A percentile compares a stretch with the other conserved stretches of the same genome.
Conservation (phyloP, 2,329 filamentous ascomycete species). For the Aspergillus oerlinghausenensis region DNA sequence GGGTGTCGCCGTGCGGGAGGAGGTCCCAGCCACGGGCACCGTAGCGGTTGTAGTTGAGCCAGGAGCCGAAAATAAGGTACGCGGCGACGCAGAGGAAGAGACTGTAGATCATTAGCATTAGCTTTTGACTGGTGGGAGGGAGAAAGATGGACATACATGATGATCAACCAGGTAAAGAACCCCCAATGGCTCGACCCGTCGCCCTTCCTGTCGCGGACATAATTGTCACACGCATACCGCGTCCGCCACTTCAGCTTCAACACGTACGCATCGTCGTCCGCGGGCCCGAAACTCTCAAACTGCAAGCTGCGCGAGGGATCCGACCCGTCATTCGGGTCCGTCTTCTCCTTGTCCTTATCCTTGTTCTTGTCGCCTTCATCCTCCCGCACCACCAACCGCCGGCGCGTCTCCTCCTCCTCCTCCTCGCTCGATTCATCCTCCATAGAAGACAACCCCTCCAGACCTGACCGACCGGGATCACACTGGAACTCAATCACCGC, state of each 20-base stretch:
- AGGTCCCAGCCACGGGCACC: constrained; percentile 93
- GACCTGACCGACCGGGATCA: constrained; percentile 65
- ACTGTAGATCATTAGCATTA: constrained; percentile 45
- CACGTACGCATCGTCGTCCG: constrained; percentile 56
- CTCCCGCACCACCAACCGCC: constrained; percentile 17
- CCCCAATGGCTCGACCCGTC: constrained; percentile 65
- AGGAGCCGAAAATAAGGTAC: constrained; percentile 96
- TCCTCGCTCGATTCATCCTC: constrained; percentile 16
- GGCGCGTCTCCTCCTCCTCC: constrained; percentile 17
- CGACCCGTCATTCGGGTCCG: constrained; percentile 15
- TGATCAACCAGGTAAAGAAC: constrained; percentile 95
- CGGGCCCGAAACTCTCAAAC: constrained; percentile 67
- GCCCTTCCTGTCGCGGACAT: constrained; percentile 43
- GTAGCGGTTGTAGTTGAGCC: constrained; percentile 98
- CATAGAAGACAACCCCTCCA: constrained; percentile 50
- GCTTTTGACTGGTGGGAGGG: not conserved
- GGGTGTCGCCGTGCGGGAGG: constrained; percentile 84
- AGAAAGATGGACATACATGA: constrained; percentile 60
- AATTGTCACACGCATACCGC: constrained; percentile 74
- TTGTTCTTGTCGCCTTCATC: constrained; percentile 14
- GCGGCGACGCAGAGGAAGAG: constrained; percentile 78
- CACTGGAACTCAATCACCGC: constrained; percentile 85
- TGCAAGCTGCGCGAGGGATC: constrained; percentile 57
- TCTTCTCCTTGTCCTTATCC: constrained; percentile 11
- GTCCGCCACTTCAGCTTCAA: constrained; percentile 80